phyloP scores from a whole-genome alignment of 2,329 filamentous ascomycete species.

The Ampelomyces quisqualis region DNA sequence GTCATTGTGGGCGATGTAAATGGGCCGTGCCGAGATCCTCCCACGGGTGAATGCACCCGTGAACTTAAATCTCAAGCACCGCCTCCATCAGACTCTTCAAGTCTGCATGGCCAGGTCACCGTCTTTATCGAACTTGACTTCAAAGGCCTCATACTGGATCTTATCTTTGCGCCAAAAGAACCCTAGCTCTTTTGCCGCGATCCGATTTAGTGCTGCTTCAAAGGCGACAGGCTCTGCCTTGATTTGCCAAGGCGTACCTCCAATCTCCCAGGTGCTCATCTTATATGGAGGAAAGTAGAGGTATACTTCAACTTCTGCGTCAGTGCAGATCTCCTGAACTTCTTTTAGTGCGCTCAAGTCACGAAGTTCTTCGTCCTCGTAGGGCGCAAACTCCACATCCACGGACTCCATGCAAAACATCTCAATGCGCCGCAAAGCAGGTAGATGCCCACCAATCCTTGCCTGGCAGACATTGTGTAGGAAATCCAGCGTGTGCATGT shows the following conservation, averaged over 20 bases:
- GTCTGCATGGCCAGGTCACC: not conserved
- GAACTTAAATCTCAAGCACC: too few relatives aligned
- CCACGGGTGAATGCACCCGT: too few relatives aligned
- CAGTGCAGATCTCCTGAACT: constrained; percentile 1
- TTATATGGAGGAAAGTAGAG: constrained; percentile 11
- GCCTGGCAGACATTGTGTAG: constrained; percentile 9
- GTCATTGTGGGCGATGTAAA: too few relatives aligned
- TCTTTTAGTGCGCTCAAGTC: constrained; percentile 2
- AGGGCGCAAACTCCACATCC: not conserved
- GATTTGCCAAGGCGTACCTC: constrained; percentile 12
- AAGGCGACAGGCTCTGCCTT: not conserved
- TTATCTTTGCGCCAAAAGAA: not conserved
- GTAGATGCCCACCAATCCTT: constrained; percentile 6
- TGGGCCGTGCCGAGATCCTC: too few relatives aligned
- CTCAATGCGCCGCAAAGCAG: constrained; percentile 11
- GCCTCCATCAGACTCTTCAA: not conserved
- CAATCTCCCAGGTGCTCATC: constrained; percentile 10
- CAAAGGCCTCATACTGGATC: too few relatives aligned
- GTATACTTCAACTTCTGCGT: constrained; percentile 8
- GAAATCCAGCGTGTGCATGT: constrained; percentile 2
- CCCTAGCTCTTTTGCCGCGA: not conserved
- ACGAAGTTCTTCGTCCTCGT: too few relatives aligned
- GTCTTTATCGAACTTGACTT: not conserved
- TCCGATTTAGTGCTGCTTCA: too few relatives aligned
- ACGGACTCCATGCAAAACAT: constrained; percentile 7